Percentiles rank a stretch among this genome's conserved stretches.
These are phyloP conservation scores for Pelagophyceae sp. DNA, from an alignment of 352 stramenopile genomes.

Conservation along the genomic window DNA sequence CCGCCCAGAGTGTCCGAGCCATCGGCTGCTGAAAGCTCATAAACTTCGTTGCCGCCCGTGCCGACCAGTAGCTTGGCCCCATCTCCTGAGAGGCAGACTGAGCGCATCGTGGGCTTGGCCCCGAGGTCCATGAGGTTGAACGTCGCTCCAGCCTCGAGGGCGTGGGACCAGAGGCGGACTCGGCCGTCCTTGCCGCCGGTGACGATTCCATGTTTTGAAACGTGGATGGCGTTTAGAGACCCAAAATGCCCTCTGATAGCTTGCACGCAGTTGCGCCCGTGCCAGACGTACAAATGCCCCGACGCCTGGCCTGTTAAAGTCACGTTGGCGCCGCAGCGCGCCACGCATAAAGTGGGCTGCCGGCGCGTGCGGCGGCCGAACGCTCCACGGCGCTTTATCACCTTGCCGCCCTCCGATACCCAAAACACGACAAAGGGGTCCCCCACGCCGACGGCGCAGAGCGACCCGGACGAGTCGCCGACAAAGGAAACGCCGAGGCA, in stretches of 20 bases:
- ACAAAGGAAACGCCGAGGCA: slow-evolving; percentile 36
- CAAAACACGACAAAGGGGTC: slow-evolving; percentile 28
- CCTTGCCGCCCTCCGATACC: slow-evolving; percentile 26
- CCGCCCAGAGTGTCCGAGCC: slow-evolving; percentile 40
- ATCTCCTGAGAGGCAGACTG: slow-evolving; percentile 33
- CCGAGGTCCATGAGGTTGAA: slow-evolving; percentile 40
- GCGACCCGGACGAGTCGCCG: slow-evolving; percentile 28
- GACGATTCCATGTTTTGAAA: slow-evolving; percentile 36
- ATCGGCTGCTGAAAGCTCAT: slow-evolving; percentile 42
- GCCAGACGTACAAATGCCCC: slow-evolving; percentile 48
- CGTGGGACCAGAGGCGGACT: slow-evolving; percentile 41
- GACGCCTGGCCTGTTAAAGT: slow-evolving; percentile 36
- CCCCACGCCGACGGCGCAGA: neutral
- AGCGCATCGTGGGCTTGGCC: slow-evolving; percentile 29
- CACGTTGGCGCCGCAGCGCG: slow-evolving; percentile 29
- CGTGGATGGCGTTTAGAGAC: slow-evolving; percentile 40
- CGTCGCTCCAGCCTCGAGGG: slow-evolving; percentile 39
- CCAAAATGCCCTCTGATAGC: slow-evolving; percentile 42
- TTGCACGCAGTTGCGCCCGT: slow-evolving; percentile 44
- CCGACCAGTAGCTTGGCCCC: slow-evolving; percentile 38
- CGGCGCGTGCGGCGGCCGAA: slow-evolving; percentile 29
- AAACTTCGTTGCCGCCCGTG: slow-evolving; percentile 40
- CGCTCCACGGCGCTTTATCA: slow-evolving; percentile 24
- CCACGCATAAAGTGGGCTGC: slow-evolving; percentile 35
- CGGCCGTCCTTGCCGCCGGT: slow-evolving; percentile 44